Percentiles rank a stretch among this genome's conserved stretches.
phyloP scores from a whole-genome alignment of 192 early-diverging fungal species.

The Funneliformis geosporum region DNA sequence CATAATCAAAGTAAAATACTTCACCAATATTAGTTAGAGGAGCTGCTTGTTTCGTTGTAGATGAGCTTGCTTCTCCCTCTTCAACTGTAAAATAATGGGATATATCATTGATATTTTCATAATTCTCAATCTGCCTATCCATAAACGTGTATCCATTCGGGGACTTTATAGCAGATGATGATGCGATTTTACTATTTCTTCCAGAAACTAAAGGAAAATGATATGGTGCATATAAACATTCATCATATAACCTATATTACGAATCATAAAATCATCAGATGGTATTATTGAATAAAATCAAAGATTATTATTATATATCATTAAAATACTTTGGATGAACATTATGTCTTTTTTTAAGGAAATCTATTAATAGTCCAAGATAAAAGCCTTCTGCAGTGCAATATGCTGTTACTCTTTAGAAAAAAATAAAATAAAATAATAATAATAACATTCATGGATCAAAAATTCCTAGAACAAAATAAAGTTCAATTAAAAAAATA shows the following conservation, averaged over 20 bases:
- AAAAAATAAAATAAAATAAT: background rate
- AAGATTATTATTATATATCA: background rate
- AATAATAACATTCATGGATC: background rate
- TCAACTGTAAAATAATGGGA: slow-evolving; percentile 32
- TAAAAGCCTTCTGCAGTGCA: slow-evolving; percentile 71
- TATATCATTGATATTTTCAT: slow-evolving; percentile 42
- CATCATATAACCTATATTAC: slow-evolving; percentile 46
- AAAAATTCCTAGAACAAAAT: background rate
- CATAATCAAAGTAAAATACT: slow-evolving; percentile 62
- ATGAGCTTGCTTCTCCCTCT: slow-evolving; percentile 19
- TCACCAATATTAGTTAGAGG: slow-evolving; percentile 52
- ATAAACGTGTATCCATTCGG: slow-evolving; percentile 53
- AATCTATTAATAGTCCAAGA: slow-evolving; percentile 43
- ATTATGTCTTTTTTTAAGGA: slow-evolving; percentile 50
- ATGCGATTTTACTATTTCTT: slow-evolving; percentile 34
- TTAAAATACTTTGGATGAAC: slow-evolving; percentile 43
- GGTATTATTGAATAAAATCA: background rate
- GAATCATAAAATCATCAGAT: background rate
- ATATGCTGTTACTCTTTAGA: slow-evolving; percentile 68
- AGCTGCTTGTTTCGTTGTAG: slow-evolving; percentile 12
- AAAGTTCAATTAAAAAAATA: background rate
- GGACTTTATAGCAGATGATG: slow-evolving; percentile 39
- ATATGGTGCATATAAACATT: slow-evolving; percentile 58
- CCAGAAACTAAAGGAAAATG: slow-evolving; percentile 55
- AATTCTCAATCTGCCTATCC: slow-evolving; percentile 53